These are phyloP conservation scores for Diaporthe sp. DNA, from an alignment of 2,329 filamentous ascomycete species.

Conservation along the genomic window DNA sequence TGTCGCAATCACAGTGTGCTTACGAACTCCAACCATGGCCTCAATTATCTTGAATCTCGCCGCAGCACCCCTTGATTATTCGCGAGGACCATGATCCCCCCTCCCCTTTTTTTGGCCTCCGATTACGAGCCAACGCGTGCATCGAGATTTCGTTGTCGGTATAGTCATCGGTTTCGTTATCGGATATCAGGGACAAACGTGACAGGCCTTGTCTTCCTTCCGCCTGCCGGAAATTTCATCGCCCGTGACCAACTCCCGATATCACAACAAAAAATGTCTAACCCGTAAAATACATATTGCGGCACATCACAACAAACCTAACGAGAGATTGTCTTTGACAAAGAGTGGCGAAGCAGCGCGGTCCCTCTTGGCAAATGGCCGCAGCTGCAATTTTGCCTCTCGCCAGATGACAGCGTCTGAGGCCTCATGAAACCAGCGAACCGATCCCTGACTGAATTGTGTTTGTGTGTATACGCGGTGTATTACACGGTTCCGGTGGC, in stretches of 20 bases:
- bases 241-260: background rate
- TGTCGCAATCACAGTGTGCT: background rate
- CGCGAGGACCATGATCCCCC: background rate
- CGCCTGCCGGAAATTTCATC: background rate
- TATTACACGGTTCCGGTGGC: conserved; percentile 6
- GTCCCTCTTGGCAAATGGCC: conserved; percentile 18
- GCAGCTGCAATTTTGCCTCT: conserved; percentile 2
- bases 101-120: background rate
- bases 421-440: conserved; percentile 18
- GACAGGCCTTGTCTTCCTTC: background rate
- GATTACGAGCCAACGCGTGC: background rate
- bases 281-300: background rate
- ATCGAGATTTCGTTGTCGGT: background rate
- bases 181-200: background rate
- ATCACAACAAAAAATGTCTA: background rate
- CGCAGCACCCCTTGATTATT: background rate
- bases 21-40: background rate
- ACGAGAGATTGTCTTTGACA: background rate
- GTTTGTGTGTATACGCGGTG: background rate
- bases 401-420: background rate
- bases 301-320: background rate
- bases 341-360: conserved; percentile 13
- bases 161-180: background rate
- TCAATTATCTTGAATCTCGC: background rate
- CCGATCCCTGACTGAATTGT: background rate